Conservation (phyloP, 73 alveolate genomes). For the Paramecium octaurelia region DNA sequence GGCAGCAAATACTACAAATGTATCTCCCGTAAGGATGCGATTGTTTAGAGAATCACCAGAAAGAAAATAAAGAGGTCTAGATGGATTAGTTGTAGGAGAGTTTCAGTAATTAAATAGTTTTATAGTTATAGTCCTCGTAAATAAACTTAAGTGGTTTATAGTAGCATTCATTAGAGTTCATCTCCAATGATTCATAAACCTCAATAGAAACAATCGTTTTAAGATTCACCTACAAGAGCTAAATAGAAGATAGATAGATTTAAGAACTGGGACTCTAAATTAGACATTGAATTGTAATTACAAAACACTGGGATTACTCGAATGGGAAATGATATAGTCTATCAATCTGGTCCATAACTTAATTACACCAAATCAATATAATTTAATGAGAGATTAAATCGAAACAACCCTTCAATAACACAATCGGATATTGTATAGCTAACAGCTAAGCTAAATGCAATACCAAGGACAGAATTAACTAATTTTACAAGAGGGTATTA, state of each 20-base stretch:
- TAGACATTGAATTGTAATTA: conserved; percentile 18
- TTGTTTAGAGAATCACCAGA: conserved; percentile 45
- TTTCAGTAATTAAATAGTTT: background rate
- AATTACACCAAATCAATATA: background rate
- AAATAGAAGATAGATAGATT: conserved; percentile 22
- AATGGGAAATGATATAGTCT: background rate
- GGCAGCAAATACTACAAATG: conserved; percentile 3
- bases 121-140: background rate
- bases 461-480: conserved; percentile 28
- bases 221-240: conserved; percentile 28
- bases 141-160: background rate
- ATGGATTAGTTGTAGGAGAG: conserved; percentile 41
- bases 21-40: conserved; percentile 41
- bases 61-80: background rate
- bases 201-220: background rate
- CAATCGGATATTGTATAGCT: background rate
- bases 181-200: conserved; percentile 30
- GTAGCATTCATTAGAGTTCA: conserved; percentile 9
- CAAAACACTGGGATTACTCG: background rate
- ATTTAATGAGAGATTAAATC: conserved; percentile 2
- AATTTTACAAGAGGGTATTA: conserved; percentile 40
- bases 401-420: background rate
- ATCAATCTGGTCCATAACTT: background rate
- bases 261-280: conserved; percentile 14
- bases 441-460: background rate